Evolutionary conservation across 345 rosid species (phyloP).

Genomic region (Brassica juncea): DNA sequence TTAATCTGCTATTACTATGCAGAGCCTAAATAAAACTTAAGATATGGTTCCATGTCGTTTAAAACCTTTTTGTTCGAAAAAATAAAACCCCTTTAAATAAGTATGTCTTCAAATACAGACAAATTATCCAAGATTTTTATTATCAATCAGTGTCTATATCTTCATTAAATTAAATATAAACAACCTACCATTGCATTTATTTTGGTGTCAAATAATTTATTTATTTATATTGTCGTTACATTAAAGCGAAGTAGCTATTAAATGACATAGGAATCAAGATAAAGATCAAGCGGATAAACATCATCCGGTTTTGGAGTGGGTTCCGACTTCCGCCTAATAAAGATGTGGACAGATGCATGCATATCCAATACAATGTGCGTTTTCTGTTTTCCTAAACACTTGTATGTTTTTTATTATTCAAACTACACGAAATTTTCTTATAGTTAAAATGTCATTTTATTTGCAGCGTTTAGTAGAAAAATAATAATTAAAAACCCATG

Average conservation of each 20-base stretch:
- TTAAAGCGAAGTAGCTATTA: background rate
- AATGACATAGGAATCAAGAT: conserved; percentile 12
- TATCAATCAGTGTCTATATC: background rate
- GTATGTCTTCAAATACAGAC: background rate
- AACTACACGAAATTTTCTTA: background rate
- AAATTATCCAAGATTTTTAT: background rate
- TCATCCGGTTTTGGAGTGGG: conserved; percentile 26
- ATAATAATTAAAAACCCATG: background rate
- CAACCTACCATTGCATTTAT: background rate
- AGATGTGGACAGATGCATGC: background rate
- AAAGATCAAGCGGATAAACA: conserved; percentile 24
- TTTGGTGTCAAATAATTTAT: background rate
- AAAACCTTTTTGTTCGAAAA: background rate
- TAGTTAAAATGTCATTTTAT: background rate
- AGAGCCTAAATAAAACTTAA: background rate
- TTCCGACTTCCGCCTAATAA: conserved; percentile 2
- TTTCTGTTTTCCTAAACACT: background rate
- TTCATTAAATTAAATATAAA: background rate
- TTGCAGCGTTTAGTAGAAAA: background rate
- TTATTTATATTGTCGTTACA: background rate
- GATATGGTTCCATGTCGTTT: background rate
- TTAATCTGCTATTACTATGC: no score
- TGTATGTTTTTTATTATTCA: background rate
- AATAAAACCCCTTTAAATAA: no score
- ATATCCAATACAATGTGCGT: conserved; percentile 31